Evolutionary conservation across 805 yeast species (phyloP), one percentile per base, ranked within the genome.

Genomic region (Yarrowia sp.): DNA sequence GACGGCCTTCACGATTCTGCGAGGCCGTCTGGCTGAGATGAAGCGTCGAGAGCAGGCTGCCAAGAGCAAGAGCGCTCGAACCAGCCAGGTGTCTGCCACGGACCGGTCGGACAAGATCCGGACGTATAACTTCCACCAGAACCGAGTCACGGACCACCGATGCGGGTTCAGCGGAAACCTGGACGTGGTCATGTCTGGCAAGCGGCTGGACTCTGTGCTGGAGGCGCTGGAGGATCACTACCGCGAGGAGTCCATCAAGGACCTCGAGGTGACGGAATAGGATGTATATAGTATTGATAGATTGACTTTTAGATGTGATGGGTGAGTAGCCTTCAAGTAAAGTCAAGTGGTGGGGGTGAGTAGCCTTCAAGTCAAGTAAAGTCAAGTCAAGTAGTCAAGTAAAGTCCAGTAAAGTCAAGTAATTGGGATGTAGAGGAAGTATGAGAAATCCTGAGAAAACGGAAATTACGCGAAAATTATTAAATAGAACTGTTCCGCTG

Each of bases 81-180:
- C 86, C 1, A 89, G 85, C 55, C 98, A 92, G 72, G 98, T 94
- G 4, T 79, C 90, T 0, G 81, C 94, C 0, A 90, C 96, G 0
- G 97, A 91, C 69, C 80, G 99, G 62, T 85, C 96, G 3, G 98
- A 94, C 70, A 94, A 93, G 74, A 87, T 93, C 65, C 78, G 98
- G 67, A 94, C 99, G 0, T 94, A 94, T 72, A 94, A 94, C 69
- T 93, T 81, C 68, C 91, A 96, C 8, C 97, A 94, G 69, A 91
- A 91, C 71, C 80, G 99, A 67, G 82, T 94, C 53, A 92, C 98
- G 0, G 99, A 94, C 69, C 99, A 94, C 70, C 78, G 99, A 55
- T 90, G 97, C 70, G 91, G 92, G 2, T 83, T 74, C 68, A 84
- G 92, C 0, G 67, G 87, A n/a, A 96, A 91, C 68, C 75, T 94